These are phyloP conservation scores for Nigrograna mackinnonii DNA, from an alignment of 2,329 filamentous ascomycete species.

Conservation along the genomic window DNA sequence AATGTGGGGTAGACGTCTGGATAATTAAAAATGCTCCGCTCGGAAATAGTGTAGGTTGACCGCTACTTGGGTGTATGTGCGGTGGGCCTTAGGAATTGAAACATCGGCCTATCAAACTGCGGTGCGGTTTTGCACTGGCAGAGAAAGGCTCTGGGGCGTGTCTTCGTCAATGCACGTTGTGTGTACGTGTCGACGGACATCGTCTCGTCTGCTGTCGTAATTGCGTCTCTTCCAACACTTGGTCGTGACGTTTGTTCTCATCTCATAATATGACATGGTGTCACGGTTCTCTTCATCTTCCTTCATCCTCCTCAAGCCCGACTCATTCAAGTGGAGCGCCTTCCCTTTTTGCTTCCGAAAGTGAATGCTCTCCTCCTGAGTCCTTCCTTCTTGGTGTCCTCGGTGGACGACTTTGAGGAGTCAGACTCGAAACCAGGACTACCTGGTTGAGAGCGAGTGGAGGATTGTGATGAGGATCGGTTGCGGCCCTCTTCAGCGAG, in stretches of 20 bases:
- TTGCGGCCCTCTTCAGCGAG: constrained; percentile 41
- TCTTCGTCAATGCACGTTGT: no score
- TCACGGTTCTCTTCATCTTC: neutral
- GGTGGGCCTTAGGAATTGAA: no score
- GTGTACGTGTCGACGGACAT: no score
- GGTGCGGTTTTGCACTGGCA: no score
- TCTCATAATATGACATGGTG: constrained; percentile 1
- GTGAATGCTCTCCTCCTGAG: constrained; percentile 30
- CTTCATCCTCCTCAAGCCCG: constrained; percentile 10
- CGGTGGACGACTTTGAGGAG: constrained; percentile 24
- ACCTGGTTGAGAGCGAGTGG: constrained; percentile 24
- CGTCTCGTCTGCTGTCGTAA: neutral
- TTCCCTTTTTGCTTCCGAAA: constrained; percentile 36
- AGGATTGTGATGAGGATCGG: constrained; percentile 36
- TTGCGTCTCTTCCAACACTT: constrained; percentile 34
- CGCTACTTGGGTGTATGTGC: no score
- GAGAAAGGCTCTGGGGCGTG: no score
- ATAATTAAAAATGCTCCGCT: no score
- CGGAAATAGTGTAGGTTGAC: no score
- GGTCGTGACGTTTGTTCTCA: constrained; percentile 19
- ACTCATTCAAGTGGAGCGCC: constrained; percentile 16
- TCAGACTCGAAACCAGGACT: constrained; percentile 23
- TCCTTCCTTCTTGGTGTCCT: constrained; percentile 25
- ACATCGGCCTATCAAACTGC: no score
- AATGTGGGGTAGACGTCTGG: no score